Evolutionary conservation across 306 rosid species (phyloP).

Genomic region (Casuarina equisetifolia): DNA sequence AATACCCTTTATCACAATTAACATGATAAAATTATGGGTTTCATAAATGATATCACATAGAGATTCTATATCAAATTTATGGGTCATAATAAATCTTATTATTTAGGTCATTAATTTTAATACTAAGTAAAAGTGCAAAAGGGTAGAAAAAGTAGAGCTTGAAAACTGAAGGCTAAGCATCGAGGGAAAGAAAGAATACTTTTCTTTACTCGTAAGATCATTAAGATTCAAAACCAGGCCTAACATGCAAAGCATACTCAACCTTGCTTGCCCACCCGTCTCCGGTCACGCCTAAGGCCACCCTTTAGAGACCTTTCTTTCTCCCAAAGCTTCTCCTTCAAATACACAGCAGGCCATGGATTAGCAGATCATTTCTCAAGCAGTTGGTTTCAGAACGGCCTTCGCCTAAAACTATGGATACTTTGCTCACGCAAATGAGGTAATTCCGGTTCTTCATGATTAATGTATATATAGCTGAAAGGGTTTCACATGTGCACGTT

Average conservation of each 20-base stretch:
- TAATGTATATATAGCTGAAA: background rate
- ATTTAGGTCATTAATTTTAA: no score
- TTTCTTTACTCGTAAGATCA: slow-evolving; percentile 45
- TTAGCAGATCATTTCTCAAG: background rate
- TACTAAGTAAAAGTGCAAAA: no score
- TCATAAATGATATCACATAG: no score
- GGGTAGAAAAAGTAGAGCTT: background rate
- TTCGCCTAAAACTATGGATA: slow-evolving; percentile 34
- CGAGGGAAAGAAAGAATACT: slow-evolving; percentile 48
- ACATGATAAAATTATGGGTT: no score
- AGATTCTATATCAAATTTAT: no score
- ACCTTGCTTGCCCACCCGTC: slow-evolving; percentile 44
- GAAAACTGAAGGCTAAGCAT: slow-evolving; percentile 20
- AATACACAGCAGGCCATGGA: slow-evolving; percentile 28
- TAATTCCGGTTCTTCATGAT: slow-evolving; percentile 20
- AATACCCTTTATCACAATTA: no score
- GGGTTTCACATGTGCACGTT: background rate
- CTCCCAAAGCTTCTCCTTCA: slow-evolving; percentile 36
- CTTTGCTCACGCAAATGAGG: slow-evolving; percentile 51
- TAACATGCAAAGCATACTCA: slow-evolving; percentile 58
- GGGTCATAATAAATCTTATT: no score
- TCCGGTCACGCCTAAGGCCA: slow-evolving; percentile 13
- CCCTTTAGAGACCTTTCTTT: slow-evolving; percentile 18
- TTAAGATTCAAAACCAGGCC: slow-evolving; percentile 45
- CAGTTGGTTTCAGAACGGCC: slow-evolving; percentile 22